Evolutionary conservation across 805 yeast species (phyloP).

Genomic region (Candida fluviatilis): DNA sequence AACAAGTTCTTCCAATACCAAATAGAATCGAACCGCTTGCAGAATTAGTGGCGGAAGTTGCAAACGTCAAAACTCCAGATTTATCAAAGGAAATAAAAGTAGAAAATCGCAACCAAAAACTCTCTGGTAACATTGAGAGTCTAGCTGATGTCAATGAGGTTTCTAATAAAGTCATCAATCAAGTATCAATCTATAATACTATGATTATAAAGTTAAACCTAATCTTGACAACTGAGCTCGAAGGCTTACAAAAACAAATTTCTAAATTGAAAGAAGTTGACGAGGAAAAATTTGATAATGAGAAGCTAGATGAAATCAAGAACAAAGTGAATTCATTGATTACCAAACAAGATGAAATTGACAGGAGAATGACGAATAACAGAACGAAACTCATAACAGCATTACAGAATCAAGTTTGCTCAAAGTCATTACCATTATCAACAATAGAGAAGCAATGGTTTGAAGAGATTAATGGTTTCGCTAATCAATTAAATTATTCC

Average conservation of each 20-base stretch:
- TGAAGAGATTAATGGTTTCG: conserved; percentile 29
- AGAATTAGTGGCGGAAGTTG: not conserved
- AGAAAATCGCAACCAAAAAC: not conserved
- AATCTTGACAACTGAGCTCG: conserved; percentile 18
- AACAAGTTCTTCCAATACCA: too few relatives aligned
- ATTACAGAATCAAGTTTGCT: conserved; percentile 18
- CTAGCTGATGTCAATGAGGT: conserved; percentile 13
- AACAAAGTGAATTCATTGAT: conserved; percentile 12
- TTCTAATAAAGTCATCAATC: conserved; percentile 14
- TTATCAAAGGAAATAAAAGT: not conserved
- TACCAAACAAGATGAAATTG: conserved; percentile 19
- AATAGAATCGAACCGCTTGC: not conserved
- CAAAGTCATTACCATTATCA: conserved; percentile 28
- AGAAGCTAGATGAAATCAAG: conserved; percentile 1
- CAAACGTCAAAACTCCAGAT: not conserved
- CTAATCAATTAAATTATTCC: conserved; percentile 8
- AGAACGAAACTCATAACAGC: conserved; percentile 19
- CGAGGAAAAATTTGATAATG: conserved; percentile 1
- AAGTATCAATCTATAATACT: conserved; percentile 13
- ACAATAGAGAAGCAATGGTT: conserved; percentile 33
- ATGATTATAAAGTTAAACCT: conserved; percentile 16
- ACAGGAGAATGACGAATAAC: conserved; percentile 15
- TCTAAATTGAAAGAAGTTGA: conserved; percentile 7
- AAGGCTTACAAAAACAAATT: conserved; percentile 19
- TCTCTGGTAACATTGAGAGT: conserved; percentile 2